Evolutionary conservation across 2,329 filamentous ascomycete species (phyloP).

Genomic region (Coniochaeta prunicola): DNA sequence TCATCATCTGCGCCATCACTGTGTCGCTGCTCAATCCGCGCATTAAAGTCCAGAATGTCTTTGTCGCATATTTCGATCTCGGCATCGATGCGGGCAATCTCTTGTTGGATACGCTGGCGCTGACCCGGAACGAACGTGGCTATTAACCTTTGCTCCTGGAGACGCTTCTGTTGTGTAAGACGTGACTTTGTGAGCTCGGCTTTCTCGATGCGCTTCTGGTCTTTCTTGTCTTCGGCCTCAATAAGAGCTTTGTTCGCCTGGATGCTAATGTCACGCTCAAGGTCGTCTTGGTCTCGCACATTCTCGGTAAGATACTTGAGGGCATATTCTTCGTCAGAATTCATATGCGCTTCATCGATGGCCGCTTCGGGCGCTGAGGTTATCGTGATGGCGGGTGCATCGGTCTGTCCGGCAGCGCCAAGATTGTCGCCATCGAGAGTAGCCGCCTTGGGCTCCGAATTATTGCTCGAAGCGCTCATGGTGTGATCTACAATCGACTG

Average conservation of each 20-base stretch:
- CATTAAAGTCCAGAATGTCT: constrained; percentile 74
- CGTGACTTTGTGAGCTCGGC: constrained; percentile 47
- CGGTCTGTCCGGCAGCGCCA: neutral
- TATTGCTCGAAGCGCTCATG: neutral
- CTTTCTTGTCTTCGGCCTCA: constrained; percentile 56
- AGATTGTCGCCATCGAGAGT: neutral
- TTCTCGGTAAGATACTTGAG: constrained; percentile 58
- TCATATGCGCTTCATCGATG: constrained; percentile 1
- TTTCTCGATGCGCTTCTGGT: constrained; percentile 55
- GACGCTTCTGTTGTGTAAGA: constrained; percentile 58
- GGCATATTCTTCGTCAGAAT: constrained; percentile 50
- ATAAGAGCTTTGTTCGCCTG: constrained; percentile 53
- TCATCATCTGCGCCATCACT: constrained; percentile 39
- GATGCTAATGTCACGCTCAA: constrained; percentile 76
- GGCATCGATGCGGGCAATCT: constrained; percentile 59
- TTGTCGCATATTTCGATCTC: constrained; percentile 58
- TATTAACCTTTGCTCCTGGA: constrained; percentile 38
- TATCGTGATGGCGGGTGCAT: neutral
- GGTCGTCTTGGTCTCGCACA: constrained; percentile 78
- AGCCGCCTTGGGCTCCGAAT: neutral
- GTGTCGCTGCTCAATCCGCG: constrained; percentile 71
- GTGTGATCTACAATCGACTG: neutral
- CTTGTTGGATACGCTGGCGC: constrained; percentile 51
- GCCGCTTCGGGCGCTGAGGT: neutral
- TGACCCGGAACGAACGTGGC: constrained; percentile 26